These are phyloP conservation scores for Neurospora discreta DNA, from an alignment of 495 filamentous ascomycete genomes.

Conservation along the genomic window DNA sequence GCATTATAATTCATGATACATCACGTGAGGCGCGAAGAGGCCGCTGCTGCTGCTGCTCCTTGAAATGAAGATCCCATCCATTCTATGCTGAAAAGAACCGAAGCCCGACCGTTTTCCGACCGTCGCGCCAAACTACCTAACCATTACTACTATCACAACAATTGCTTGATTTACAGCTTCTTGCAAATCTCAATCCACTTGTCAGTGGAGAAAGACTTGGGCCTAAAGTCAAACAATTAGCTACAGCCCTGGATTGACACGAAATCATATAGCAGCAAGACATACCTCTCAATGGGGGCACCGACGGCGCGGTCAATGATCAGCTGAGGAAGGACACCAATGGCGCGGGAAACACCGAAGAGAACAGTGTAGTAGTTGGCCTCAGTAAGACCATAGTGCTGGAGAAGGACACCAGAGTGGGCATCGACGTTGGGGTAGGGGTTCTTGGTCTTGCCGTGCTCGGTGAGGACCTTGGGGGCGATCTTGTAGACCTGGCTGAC, in stretches of 20 bases:
- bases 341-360: constrained; percentile 94
- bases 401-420: constrained; percentile 95
- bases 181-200: constrained; percentile 86
- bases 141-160: constrained; percentile 3
- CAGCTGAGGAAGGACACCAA: constrained; percentile 95
- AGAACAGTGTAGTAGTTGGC: constrained; percentile 99
- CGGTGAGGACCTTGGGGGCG: constrained; percentile 89
- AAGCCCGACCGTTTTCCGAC: constrained; percentile 14
- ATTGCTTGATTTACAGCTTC: constrained; percentile 56
- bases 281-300: constrained; percentile 58
- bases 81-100: constrained; percentile 24
- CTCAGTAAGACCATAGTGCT: constrained; percentile 98
- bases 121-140: constrained; percentile 21
- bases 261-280: not conserved
- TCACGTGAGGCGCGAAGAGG: not conserved
- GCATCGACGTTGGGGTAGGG: constrained; percentile 35
- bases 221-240: constrained; percentile 38
- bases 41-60: not conserved
- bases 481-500: constrained; percentile 99
- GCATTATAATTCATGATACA: not conserved
- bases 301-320: constrained; percentile 99
- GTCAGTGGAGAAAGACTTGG: constrained; percentile 95
- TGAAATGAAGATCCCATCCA: constrained; percentile 5
- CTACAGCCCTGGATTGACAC: not conserved
- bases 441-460: constrained; percentile 99